Base-by-base conservation (phyloP, 202 grass and related monocot species). In the Brachypodium distachyon region DNA sequence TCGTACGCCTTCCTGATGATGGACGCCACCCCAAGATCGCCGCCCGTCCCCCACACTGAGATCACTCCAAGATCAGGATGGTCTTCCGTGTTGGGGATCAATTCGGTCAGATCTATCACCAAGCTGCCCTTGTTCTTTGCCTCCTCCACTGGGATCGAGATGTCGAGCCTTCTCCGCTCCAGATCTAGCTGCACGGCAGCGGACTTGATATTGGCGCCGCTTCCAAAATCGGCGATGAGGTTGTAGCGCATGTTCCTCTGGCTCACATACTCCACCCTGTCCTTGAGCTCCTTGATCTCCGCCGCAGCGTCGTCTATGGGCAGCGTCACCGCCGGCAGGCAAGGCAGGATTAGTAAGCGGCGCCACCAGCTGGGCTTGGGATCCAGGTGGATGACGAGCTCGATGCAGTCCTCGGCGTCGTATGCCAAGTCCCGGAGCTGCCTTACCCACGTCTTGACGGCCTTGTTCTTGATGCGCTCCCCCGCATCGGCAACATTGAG, bases 361-460 rank as follows among this genome's bases (percentile, higher is more conserved):
- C 17, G 25, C 53, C 52, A 84, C n/a, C 38, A 61, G 2, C 6
- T 9, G 7, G 61, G 12, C 14, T 26, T 50, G 67, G 55, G 55
- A 37, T 85, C 76, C 3, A 85, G 36, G 26, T 85, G 75, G 41
- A 85, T 7, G 11, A 62, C 38, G 34, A 73, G 72, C 52, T 85
- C 82, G 32, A 85, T 76, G 55, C 66, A 79, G 77, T 85, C 75
- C 32, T 85, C 82, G 7, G 71, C 42, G 21, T 73, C 61, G 8
- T 85, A 85, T 3, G 75, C 75, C 29, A 85, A 36, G 29, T 79
- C 63, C 47, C 61, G 75, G 17, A 85, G 42, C 18, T 79, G 82
- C 33, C 32, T 23, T 37, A 85, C 50, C 82, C 74, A 85, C 0
- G 66, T 73, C 21, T 29, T 32, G 18, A 27, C 25, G 38, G 72